phyloP scores from a whole-genome alignment of 192 early-diverging fungal genomes.

The Rhizophagus clarus region DNA sequence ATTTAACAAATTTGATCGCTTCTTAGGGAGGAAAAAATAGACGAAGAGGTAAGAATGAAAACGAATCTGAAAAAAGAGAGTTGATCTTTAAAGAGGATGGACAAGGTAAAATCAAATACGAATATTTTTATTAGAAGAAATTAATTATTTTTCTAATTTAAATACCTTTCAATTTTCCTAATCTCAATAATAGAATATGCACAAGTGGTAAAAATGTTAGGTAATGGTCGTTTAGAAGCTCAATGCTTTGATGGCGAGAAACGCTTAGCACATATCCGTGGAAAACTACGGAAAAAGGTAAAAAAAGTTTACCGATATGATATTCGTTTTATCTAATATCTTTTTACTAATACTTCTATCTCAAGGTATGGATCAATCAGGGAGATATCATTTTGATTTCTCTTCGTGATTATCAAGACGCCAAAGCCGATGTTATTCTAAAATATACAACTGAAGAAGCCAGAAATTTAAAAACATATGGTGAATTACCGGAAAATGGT shows the following conservation, averaged over 20 bases:
- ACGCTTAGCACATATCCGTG: slow-evolving; percentile 94
- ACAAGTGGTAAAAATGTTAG: slow-evolving; percentile 91
- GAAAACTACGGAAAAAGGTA: slow-evolving; percentile 97
- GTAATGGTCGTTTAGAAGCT: slow-evolving; percentile 91
- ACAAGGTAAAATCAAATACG: slow-evolving; percentile 61
- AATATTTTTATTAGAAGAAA: too few species aligned
- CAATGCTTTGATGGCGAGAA: slow-evolving; percentile 89
- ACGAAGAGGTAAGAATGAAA: slow-evolving; percentile 97
- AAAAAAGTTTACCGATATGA: neutral
- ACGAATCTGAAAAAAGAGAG: slow-evolving; percentile 94
- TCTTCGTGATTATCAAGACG: slow-evolving; percentile 90
- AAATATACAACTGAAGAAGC: slow-evolving; percentile 98
- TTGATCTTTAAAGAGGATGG: slow-evolving; percentile 96
- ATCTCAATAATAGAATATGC: slow-evolving; percentile 82
- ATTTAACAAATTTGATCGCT: slow-evolving; percentile 9
- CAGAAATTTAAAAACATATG: slow-evolving; percentile 86
- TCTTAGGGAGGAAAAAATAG: slow-evolving; percentile 80
- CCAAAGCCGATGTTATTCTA: slow-evolving; percentile 92
- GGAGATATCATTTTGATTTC: slow-evolving; percentile 91
- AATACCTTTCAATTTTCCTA: neutral
- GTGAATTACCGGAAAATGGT: slow-evolving; percentile 89
- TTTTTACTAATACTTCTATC: neutral
- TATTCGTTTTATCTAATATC: neutral
- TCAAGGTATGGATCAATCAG: slow-evolving; percentile 80
- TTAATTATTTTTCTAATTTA: neutral